A percentile compares a stretch with the other conserved stretches of the same genome.
Conservation (phyloP, 441 rosid species). For the Euphorbia schlechtendalii region DNA sequence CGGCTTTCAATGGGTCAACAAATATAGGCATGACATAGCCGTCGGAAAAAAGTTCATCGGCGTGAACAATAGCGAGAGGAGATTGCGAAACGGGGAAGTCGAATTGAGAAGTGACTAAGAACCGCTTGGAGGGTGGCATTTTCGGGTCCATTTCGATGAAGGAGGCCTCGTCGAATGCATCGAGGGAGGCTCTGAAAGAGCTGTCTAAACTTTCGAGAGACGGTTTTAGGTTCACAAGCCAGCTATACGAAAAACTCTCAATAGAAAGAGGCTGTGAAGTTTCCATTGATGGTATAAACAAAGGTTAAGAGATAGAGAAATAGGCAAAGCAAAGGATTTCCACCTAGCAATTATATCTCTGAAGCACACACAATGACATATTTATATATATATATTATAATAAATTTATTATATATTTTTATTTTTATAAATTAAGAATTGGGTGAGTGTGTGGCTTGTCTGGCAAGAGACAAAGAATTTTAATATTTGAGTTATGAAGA, state of each 20-base stretch:
- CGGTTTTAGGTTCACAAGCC: conserved; percentile 71
- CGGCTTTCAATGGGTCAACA: conserved; percentile 28
- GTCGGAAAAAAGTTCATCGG: conserved; percentile 76
- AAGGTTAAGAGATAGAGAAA: conserved; percentile 1
- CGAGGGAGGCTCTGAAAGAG: conserved; percentile 46
- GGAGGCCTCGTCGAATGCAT: conserved; percentile 62
- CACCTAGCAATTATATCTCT: conserved; percentile 16
- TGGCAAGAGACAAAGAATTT: conserved; percentile 56
- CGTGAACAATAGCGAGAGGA: conserved; percentile 57
- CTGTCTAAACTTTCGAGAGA: conserved; percentile 45
- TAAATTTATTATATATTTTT: conserved; percentile 24
- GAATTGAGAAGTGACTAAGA: conserved; percentile 54
- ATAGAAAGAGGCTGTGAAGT: conserved; percentile 67
- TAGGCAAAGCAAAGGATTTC: conserved; percentile 18
- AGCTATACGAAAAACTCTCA: conserved; percentile 88
- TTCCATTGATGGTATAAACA: conserved; percentile 35
- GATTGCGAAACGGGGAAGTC: conserved; percentile 57
- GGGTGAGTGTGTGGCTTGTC: conserved; percentile 33
- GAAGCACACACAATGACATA: conserved; percentile 11
- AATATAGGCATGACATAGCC: conserved; percentile 67
- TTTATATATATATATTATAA: conserved; percentile 19
- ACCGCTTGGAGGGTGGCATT: conserved; percentile 85
- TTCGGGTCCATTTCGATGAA: conserved; percentile 97
- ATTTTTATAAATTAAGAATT: conserved; percentile 17
- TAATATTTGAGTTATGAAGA: conserved; percentile 44